Conservation (phyloP, 345 rosid species). For the Eucalyptus lansdowneana region DNA sequence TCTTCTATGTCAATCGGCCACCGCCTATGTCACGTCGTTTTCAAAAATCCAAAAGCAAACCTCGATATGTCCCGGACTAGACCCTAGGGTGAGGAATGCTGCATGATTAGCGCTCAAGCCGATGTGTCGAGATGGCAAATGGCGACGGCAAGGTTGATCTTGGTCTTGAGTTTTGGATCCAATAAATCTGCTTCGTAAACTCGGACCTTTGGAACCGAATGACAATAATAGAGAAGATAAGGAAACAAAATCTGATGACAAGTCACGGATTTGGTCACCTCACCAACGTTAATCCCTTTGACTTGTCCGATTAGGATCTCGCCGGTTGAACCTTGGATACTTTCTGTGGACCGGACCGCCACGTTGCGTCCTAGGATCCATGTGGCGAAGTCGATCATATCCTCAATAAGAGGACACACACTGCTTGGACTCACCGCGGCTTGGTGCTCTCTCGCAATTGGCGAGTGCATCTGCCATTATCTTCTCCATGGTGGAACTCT, state of each 20-base stretch:
- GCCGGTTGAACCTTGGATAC: conserved; percentile 33
- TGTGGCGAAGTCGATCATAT: conserved; percentile 79
- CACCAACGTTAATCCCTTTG: conserved; percentile 53
- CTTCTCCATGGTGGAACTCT: too few relatives aligned
- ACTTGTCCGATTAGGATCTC: conserved; percentile 44
- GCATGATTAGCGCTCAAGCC: conserved; percentile 62
- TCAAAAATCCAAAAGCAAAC: conserved; percentile 90
- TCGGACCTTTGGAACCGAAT: conserved; percentile 81
- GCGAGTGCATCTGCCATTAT: conserved; percentile 35
- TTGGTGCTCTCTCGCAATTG: conserved; percentile 63
- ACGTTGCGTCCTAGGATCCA: conserved; percentile 48
- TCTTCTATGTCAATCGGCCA: conserved; percentile 6
- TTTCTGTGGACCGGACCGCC: conserved; percentile 50
- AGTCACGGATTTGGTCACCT: conserved; percentile 58
- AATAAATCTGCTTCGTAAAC: conserved; percentile 65
- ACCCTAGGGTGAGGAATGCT: conserved; percentile 62
- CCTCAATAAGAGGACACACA: conserved; percentile 84
- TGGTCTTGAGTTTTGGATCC: conserved; percentile 27
- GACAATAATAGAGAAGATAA: conserved; percentile 73
- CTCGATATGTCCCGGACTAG: conserved; percentile 69
- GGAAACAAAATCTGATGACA: conserved; percentile 89
- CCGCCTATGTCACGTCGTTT: conserved; percentile 70
- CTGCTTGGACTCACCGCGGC: conserved; percentile 65
- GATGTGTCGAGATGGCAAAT: conserved; percentile 85
- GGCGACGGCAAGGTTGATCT: conserved; percentile 69